Evolutionary conservation across 352 stramenopile species (phyloP).

Genomic region (Peronospora destructor): DNA sequence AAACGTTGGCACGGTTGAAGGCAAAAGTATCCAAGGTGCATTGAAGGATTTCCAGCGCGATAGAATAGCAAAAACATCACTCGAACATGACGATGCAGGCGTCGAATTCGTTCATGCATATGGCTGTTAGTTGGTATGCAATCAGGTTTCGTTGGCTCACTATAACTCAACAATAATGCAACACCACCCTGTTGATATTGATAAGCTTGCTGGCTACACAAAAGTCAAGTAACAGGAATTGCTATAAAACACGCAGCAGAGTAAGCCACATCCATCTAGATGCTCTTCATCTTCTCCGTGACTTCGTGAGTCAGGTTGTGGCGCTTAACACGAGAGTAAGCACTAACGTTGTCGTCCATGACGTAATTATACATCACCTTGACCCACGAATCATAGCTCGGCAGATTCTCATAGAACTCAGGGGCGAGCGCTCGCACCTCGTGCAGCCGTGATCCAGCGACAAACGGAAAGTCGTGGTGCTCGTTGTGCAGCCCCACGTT

Average conservation of each 20-base stretch:
- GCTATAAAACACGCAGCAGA: conserved; percentile 18
- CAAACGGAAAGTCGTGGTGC: conserved; percentile 96
- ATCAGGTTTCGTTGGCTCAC: too few species aligned
- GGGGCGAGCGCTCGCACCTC: conserved; percentile 84
- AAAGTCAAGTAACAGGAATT: background rate
- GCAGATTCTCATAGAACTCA: conserved; percentile 95
- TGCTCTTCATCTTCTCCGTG: conserved; percentile 69
- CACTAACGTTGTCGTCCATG: conserved; percentile 86
- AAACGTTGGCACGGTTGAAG: background rate
- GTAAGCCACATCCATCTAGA: conserved; percentile 29
- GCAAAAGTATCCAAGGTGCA: too few species aligned
- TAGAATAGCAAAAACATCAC: conserved; percentile 5
- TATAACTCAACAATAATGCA: too few species aligned
- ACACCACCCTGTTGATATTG: conserved; percentile 10
- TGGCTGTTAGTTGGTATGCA: too few species aligned
- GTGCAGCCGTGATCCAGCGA: conserved; percentile 87
- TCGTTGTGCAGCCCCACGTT: conserved; percentile 99
- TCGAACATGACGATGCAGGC: conserved; percentile 8
- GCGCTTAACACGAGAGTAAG: conserved; percentile 90
- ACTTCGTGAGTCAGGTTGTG: conserved; percentile 44
- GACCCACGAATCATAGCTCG: conserved; percentile 90
- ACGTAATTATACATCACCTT: conserved; percentile 93
- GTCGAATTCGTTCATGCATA: background rate
- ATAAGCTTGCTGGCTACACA: background rate
- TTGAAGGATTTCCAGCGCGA: too few species aligned